Percentiles rank a stretch among this genome's conserved stretches.
Conservation (phyloP, 345 rosid genomes). For the Lepidium didymum region DNA sequence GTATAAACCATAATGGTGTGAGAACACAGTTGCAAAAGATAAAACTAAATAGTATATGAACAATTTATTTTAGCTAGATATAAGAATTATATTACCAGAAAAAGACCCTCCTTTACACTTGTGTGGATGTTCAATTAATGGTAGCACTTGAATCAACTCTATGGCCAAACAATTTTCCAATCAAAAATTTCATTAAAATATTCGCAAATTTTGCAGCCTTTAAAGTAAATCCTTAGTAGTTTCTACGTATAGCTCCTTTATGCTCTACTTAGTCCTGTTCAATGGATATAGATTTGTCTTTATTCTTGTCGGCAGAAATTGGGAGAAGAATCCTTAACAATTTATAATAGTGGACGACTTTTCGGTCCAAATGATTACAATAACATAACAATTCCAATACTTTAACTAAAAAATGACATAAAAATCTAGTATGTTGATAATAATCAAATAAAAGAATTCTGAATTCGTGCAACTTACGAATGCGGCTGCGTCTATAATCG, state of each 20-base stretch:
- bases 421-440: no score
- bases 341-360: background rate
- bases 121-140: background rate
- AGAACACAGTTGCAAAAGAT: no score
- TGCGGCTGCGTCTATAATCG: no score
- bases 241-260: background rate
- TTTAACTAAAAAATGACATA: no score
- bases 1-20: no score
- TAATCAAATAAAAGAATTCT: no score
- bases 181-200: background rate
- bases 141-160: background rate
- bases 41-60: no score
- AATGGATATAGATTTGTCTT: background rate
- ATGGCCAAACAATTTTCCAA: background rate
- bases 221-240: background rate
- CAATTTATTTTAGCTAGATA: no score
- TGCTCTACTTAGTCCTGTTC: background rate
- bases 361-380: background rate
- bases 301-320: background rate
- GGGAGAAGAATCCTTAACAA: background rate
- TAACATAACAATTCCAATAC: background rate
- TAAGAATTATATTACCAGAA: no score
- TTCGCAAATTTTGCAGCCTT: background rate
- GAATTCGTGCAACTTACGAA: no score
- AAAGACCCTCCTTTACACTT: background rate